phyloP scores from a whole-genome alignment of 2,329 filamentous ascomycete species.

The Harringtonia lauricola region DNA sequence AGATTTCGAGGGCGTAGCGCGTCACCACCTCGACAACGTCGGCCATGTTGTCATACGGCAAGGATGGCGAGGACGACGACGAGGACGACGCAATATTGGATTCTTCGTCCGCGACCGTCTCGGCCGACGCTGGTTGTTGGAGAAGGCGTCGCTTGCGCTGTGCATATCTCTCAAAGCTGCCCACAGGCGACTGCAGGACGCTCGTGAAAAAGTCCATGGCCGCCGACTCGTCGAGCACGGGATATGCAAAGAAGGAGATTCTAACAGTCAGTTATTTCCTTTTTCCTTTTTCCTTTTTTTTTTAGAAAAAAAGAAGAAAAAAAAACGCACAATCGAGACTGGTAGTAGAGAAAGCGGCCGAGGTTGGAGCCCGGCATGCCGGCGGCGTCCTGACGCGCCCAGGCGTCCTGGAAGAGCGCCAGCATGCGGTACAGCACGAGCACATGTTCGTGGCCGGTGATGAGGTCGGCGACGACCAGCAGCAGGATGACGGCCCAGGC shows the following conservation, averaged over 20 bases:
- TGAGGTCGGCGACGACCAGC: neutral
- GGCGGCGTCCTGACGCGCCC: neutral
- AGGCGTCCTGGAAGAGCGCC: neutral
- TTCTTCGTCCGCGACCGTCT: too few species aligned
- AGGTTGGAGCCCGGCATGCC: neutral
- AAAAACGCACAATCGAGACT: neutral
- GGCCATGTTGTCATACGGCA: too few species aligned
- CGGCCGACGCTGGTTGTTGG: too few species aligned
- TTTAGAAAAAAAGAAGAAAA: too few species aligned
- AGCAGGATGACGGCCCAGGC: neutral
- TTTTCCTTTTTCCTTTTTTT: too few species aligned
- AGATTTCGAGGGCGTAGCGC: neutral
- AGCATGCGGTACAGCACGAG: neutral
- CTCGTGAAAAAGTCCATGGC: neutral
- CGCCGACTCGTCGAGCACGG: neutral
- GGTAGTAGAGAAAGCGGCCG: neutral
- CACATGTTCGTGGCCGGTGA: neutral
- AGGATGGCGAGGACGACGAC: too few species aligned
- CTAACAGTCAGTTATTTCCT: too few species aligned
- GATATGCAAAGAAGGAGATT: neutral
- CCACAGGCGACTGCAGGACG: neutral
- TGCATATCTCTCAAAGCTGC: neutral
- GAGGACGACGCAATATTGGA: too few species aligned
- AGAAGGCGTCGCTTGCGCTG: too few species aligned
- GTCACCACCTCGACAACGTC: neutral